Conservation (phyloP, 768 basidiomycete species). For the Boletales sp. region DNA sequence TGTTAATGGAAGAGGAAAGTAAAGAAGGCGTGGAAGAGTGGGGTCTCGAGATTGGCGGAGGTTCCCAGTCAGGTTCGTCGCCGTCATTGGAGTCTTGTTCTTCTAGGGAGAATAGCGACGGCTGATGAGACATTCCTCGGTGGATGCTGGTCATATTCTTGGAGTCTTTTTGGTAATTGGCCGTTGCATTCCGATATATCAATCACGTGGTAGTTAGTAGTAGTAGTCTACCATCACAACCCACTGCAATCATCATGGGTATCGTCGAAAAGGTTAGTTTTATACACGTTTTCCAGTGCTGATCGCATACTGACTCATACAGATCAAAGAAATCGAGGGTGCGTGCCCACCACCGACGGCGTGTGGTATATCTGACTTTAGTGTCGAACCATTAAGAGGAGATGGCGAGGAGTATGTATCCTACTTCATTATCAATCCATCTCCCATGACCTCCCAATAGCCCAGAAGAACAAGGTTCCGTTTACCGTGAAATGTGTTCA, state of each 20-base stretch:
- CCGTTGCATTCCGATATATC: no score
- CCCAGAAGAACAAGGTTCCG: constrained; percentile 90
- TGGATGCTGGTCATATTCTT: constrained; percentile 20
- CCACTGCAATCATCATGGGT: constrained; percentile 59
- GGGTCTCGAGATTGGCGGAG: constrained; percentile 30
- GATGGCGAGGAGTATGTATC: constrained; percentile 87
- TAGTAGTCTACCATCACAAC: no score
- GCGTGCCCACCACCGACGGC: constrained; percentile 26
- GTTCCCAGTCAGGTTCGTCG: constrained; percentile 46
- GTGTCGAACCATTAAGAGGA: constrained; percentile 57
- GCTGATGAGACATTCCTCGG: constrained; percentile 44
- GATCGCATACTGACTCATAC: constrained; percentile 3
- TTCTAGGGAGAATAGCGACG: constrained; percentile 64
- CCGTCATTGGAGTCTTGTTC: constrained; percentile 48
- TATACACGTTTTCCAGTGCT: constrained; percentile 1
- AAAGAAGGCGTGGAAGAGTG: constrained; percentile 20
- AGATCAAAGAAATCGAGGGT: constrained; percentile 98
- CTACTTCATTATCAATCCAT: not conserved
- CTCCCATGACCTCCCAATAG: constrained; percentile 34
- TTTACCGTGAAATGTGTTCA: constrained; percentile 2
- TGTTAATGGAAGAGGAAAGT: constrained; percentile 28
- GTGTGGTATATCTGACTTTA: constrained; percentile 7
- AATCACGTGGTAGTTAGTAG: not conserved
- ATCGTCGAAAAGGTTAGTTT: constrained; percentile 81
- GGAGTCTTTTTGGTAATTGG: not conserved